Base-by-base conservation (phyloP, 495 filamentous ascomycete genomes). In the Aspergillus asperescens region DNA sequence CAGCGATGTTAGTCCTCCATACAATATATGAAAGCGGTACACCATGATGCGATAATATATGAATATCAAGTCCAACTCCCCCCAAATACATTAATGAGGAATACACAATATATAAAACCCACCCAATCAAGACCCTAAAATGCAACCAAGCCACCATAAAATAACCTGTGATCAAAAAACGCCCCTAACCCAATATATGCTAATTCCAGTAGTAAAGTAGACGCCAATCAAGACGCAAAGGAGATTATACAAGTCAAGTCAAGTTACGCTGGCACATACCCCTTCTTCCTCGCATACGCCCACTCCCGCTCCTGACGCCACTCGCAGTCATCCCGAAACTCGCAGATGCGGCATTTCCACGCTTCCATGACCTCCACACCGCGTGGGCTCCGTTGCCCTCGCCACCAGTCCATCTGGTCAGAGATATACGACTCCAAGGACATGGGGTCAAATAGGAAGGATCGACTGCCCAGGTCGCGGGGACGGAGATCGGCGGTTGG, bases 351-450 rank as follows among this genome's bases (percentile, higher is more conserved):
- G 63, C 93, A 98, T 68, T 98, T 98, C 76, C 84, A 95, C 0
- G 88, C 88, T 53, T 97, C 94, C 66, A 90, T 84, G 10, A 94
- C 76, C n/a, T 77, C 70, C 7, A 97, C 94, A 8, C 93, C 93
- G n/a, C 78, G 72, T 0, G 90, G 81, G 50, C 76, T 71, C 15
- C 91, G 67, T 62, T 89, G 77, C 4, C 94, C 93, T 35, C 77
- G 81, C 93, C 93, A 97, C 90, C 89, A 97, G 22, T 73, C 63
- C 78, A 97, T 79, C 62, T 86, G 83, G 19, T 83, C 74, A 4
- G 66, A 61, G 1, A 95, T 56, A 62, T 95, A 93, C 1, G 60
- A 60, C 24, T 81, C 75, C 46, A 96, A 66, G 15, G 63, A 70
- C 2, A 72, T 63, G 2, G 77, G 77, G 55, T 91, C 84, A 54